phyloP scores from a whole-genome alignment of 2,329 filamentous ascomycete genomes.

The Drechslerella coelobrocha region DNA sequence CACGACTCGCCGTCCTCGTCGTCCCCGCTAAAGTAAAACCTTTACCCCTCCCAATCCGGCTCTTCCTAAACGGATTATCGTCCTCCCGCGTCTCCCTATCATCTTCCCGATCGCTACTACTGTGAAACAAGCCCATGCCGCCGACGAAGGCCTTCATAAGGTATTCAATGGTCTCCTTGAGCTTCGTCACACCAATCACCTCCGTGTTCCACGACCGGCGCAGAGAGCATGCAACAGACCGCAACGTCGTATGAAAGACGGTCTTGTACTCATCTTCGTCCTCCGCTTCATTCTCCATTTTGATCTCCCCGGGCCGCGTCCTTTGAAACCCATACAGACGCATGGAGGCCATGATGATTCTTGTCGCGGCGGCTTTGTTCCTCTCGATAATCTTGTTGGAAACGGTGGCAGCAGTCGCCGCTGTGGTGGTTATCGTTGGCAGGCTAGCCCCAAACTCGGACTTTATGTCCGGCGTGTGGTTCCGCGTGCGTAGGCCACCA shows the following conservation, averaged over 20 bases:
- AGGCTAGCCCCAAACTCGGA: conserved; percentile 8
- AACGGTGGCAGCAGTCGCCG: not conserved
- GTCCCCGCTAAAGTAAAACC: conserved; percentile 7
- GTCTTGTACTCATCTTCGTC: conserved; percentile 42
- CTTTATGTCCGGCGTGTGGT: conserved; percentile 26
- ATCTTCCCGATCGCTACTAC: conserved; percentile 37
- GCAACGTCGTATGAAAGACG: conserved; percentile 36
- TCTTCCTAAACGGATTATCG: conserved; percentile 37
- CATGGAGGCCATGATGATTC: conserved; percentile 42
- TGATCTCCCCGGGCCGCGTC: conserved; percentile 29
- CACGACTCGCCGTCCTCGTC: conserved; percentile 3
- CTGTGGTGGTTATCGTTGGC: not conserved
- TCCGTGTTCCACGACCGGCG: conserved; percentile 41
- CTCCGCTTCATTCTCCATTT: conserved; percentile 35
- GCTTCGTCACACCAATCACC: conserved; percentile 17
- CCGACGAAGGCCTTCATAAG: conserved; percentile 48
- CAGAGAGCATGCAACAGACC: conserved; percentile 18
- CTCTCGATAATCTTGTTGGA: conserved; percentile 32
- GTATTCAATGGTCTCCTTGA: conserved; percentile 44
- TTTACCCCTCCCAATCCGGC: conserved; percentile 11
- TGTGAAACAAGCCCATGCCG: conserved; percentile 17
- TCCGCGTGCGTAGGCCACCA: conserved; percentile 3
- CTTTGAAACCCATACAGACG: conserved; percentile 40
- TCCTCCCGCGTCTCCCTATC: conserved; percentile 14
- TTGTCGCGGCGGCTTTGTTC: conserved; percentile 30